These are phyloP conservation scores for Rhizopus sp. DNA, from an alignment of 371 early-diverging fungal genomes.

Conservation along the genomic window DNA sequence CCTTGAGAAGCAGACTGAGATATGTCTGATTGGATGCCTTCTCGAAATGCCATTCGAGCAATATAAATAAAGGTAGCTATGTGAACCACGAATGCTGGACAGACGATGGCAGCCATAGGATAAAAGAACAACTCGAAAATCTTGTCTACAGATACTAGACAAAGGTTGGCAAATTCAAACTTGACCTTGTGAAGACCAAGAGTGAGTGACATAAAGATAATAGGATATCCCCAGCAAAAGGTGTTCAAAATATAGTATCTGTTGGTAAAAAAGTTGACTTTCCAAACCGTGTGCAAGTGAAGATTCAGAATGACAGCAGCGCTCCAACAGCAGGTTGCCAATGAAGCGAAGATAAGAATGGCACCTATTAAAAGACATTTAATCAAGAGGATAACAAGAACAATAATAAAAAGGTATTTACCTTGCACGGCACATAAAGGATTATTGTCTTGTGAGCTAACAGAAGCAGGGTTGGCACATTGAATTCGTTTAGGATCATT, in stretches of 20 bases:
- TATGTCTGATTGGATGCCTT: slow-evolving; percentile 53
- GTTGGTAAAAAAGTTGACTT: slow-evolving; percentile 57
- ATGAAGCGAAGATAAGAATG: slow-evolving; percentile 56
- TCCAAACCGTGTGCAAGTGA: slow-evolving; percentile 71
- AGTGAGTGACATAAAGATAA: slow-evolving; percentile 49
- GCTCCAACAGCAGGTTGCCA: slow-evolving; percentile 64
- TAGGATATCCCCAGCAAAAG: slow-evolving; percentile 65
- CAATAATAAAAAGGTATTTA: slow-evolving; percentile 7
- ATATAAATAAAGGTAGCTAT: slow-evolving; percentile 65
- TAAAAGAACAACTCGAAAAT: slow-evolving; percentile 63
- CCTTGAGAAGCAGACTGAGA: slow-evolving; percentile 36
- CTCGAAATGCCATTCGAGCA: slow-evolving; percentile 51
- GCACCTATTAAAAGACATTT: slow-evolving; percentile 32
- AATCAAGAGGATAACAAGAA: neutral
- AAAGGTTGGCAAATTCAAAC: slow-evolving; percentile 64
- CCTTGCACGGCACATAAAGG: slow-evolving; percentile 62
- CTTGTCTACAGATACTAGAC: slow-evolving; percentile 51
- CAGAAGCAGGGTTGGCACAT: slow-evolving; percentile 50
- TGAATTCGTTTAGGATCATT: slow-evolving; percentile 58
- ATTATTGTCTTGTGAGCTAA: slow-evolving; percentile 60
- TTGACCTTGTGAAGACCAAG: slow-evolving; percentile 53
- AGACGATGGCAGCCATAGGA: slow-evolving; percentile 60
- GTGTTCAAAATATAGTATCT: slow-evolving; percentile 53
- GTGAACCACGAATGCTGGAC: slow-evolving; percentile 61
- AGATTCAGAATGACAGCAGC: slow-evolving; percentile 63